Percentiles rank a stretch among this genome's conserved stretches.
Conservation (phyloP, 2,329 filamentous ascomycete species). For the Blastomyces gilchristii region DNA sequence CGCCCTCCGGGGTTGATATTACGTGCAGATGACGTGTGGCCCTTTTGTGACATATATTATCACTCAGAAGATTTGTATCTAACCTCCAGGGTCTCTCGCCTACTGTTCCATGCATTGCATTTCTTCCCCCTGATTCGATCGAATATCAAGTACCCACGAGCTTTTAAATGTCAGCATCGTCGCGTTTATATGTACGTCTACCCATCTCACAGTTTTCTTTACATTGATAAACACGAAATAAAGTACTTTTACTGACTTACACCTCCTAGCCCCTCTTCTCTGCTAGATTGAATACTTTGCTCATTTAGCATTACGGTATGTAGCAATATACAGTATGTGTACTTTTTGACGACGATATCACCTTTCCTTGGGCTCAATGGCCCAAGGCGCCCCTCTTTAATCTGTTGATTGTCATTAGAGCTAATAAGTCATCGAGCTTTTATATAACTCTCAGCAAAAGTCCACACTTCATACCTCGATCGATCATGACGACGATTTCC, state of each 20-base stretch:
- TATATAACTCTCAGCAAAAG: background rate
- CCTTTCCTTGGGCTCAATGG: background rate
- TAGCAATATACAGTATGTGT: background rate
- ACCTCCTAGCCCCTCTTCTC: background rate
- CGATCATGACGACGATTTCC: slow-evolving; percentile 16
- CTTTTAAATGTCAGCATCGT: background rate
- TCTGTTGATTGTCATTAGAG: background rate
- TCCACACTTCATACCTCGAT: background rate
- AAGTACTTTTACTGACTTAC: background rate
- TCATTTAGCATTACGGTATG: background rate
- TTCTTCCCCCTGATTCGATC: background rate
- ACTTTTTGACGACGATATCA: background rate
- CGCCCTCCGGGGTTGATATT: background rate
- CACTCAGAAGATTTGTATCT: background rate
- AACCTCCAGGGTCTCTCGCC: background rate
- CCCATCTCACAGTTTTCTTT: background rate
- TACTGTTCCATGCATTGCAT: background rate
- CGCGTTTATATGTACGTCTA: background rate
- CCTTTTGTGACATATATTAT: background rate
- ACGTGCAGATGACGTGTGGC: background rate
- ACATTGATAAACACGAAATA: background rate
- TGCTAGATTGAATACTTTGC: background rate
- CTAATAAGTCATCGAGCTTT: background rate
- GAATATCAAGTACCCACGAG: background rate
- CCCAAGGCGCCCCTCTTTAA: background rate